Conservation (phyloP, 2,329 filamentous ascomycete species). For the Tolypocladium tundrense region DNA sequence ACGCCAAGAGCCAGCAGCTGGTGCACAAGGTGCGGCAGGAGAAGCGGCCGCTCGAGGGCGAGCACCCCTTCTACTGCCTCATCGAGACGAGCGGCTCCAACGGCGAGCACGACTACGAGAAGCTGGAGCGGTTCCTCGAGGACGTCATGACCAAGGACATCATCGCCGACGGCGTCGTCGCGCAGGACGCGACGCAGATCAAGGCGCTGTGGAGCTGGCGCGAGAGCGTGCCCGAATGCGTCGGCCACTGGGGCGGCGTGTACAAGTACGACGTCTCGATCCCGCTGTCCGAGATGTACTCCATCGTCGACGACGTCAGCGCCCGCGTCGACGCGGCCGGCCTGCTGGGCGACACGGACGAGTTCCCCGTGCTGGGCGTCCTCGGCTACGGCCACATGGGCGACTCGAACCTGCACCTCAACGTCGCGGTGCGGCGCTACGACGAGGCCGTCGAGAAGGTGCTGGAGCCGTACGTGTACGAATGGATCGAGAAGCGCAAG, state of each 20-base stretch:
- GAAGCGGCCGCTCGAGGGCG: constrained; percentile 69
- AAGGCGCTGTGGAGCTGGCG: constrained; percentile 82
- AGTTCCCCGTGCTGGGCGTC: constrained; percentile 75
- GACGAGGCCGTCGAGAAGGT: constrained; percentile 78
- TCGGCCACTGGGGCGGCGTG: constrained; percentile 84
- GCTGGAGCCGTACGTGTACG: constrained; percentile 92
- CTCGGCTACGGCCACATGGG: constrained; percentile 98
- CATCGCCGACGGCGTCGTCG: constrained; percentile 80
- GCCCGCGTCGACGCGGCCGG: constrained; percentile 63
- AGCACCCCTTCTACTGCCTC: constrained; percentile 90
- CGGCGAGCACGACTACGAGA: constrained; percentile 83
- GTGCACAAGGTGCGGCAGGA: constrained; percentile 67
- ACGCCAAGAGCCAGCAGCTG: constrained; percentile 68
- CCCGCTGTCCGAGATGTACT: constrained; percentile 77
- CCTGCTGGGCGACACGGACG: constrained; percentile 65
- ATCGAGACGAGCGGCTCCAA: constrained; percentile 96
- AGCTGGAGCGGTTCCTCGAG: constrained; percentile 84
- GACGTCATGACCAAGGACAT: constrained; percentile 83
- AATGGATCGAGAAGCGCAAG: constrained; percentile 82
- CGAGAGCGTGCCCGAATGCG: constrained; percentile 82
- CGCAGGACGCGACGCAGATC: constrained; percentile 86
- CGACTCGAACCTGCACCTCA: constrained; percentile 89
- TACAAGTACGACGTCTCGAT: constrained; percentile 99
- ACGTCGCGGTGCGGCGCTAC: constrained; percentile 73
- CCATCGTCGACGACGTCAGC: constrained; percentile 76